These are phyloP conservation scores for Parathielavia hyrcaniae DNA, from an alignment of 495 filamentous ascomycete genomes.

Conservation along the genomic window DNA sequence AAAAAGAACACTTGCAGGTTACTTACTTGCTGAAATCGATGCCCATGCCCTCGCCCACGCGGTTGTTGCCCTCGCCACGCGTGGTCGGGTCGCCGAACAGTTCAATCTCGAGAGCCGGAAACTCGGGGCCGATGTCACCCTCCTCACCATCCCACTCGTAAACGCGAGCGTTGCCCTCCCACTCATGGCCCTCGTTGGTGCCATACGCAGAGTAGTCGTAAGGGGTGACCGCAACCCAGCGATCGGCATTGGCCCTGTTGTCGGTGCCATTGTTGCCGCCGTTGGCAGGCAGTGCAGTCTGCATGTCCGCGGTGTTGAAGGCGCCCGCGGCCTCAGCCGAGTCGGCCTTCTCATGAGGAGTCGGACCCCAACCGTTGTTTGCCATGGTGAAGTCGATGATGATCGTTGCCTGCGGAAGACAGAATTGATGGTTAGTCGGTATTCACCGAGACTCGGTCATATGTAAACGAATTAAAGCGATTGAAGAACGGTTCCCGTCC, in stretches of 20 bases:
- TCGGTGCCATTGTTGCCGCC: neutral
- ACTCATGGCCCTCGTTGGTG: slow-evolving; percentile 24
- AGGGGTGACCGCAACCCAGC: slow-evolving; percentile 49
- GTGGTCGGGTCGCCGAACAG: slow-evolving; percentile 56
- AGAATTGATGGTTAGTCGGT: neutral
- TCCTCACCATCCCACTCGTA: slow-evolving; percentile 85
- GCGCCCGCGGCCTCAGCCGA: slow-evolving; percentile 8
- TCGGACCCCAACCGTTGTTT: slow-evolving; percentile 20
- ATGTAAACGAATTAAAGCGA: neutral
- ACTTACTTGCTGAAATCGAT: slow-evolving; percentile 47
- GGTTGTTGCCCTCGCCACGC: slow-evolving; percentile 31
- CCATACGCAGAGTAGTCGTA: slow-evolving; percentile 49
- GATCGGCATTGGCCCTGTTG: neutral
- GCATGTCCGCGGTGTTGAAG: slow-evolving; percentile 18
- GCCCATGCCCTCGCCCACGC: no score
- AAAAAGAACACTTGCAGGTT: neutral
- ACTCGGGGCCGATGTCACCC: slow-evolving; percentile 73
- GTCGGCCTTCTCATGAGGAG: neutral
- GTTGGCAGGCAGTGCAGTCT: slow-evolving; percentile 20
- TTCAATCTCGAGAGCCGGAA: slow-evolving; percentile 59
- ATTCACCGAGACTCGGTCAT: neutral
- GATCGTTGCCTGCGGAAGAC: slow-evolving; percentile 1
- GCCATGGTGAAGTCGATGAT: slow-evolving; percentile 24
- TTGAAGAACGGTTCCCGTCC: neutral
- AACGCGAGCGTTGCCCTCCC: slow-evolving; percentile 48